phyloP scores from a whole-genome alignment of 495 filamentous ascomycete genomes.

The Choiromyces venosus region DNA sequence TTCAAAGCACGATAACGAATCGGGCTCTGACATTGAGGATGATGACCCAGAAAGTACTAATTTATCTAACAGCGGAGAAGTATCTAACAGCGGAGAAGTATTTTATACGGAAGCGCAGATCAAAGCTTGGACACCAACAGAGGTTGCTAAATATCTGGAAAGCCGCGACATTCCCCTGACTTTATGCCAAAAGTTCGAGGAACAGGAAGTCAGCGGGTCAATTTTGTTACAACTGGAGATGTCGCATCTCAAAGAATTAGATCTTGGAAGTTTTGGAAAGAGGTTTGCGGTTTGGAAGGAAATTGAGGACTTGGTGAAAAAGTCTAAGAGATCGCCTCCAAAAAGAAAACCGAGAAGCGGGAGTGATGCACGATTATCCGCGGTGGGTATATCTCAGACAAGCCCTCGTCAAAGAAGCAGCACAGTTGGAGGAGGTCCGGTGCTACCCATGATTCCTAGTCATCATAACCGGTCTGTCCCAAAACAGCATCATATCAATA shows the following conservation, averaged over 20 bases:
- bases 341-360: slow-evolving; percentile 30
- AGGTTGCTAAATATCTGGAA: slow-evolving; percentile 82
- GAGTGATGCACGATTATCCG: slow-evolving; percentile 35
- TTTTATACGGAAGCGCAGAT: slow-evolving; percentile 60
- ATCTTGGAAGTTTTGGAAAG: slow-evolving; percentile 64
- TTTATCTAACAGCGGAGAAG: slow-evolving; percentile 32
- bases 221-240: slow-evolving; percentile 72
- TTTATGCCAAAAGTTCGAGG: slow-evolving; percentile 88
- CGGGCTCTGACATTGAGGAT: slow-evolving; percentile 63
- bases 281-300: slow-evolving; percentile 47
- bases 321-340: slow-evolving; percentile 47
- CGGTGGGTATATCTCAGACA: slow-evolving; percentile 18
- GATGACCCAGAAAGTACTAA: slow-evolving; percentile 53
- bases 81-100: slow-evolving; percentile 37
- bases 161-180: slow-evolving; percentile 69
- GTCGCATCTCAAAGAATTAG: slow-evolving; percentile 95
- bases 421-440: slow-evolving; percentile 48
- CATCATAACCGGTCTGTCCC: slow-evolving; percentile 47
- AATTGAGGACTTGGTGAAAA: slow-evolving; percentile 83
- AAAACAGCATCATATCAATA: slow-evolving; percentile 38
- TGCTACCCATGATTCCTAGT: slow-evolving; percentile 59
- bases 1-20: slow-evolving; percentile 38
- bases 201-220: slow-evolving; percentile 93
- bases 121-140: slow-evolving; percentile 64
- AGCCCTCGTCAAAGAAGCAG: slow-evolving; percentile 42